Base-by-base conservation (phyloP, 2,329 filamentous ascomycete genomes). In the Cordyceps militaris region DNA sequence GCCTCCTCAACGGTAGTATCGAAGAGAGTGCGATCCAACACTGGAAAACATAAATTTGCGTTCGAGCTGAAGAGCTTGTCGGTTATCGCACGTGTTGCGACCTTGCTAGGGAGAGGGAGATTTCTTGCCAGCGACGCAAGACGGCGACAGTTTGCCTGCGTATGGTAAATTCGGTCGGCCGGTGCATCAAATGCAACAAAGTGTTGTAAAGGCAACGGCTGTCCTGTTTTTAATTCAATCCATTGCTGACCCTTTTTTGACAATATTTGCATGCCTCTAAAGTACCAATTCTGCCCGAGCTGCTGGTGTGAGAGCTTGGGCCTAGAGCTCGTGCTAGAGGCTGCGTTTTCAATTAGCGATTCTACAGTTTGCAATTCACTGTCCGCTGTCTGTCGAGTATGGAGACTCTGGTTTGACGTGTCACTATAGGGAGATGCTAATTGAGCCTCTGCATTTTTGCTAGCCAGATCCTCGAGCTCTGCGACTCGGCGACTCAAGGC, bases 191-290 rank as follows among this genome's bases (percentile, higher is more conserved):
- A 55, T 13, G 52, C 6, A 14, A 55, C 10, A 36, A 21, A 24
- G 1, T 34, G 49, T 13, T 59, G 38, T 3, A 60, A 24, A 23
- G 52, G 53, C 4, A 19, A 16, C 2, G 9, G 9, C 32, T 58
- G 47, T 14, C 59, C 59, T 10, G 56, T 56, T 4, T 57, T 54
- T 8, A 44, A 42, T 16, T 59, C 56, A 1, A 62, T 60, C 60
- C 60, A 62, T 19, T 59, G 13, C 21, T 48, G 34, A 2, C 60
- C 60, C 10, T 57, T 44, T 32, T 28, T 26, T 4, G 60, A 62
- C 21, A 62, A 23, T 13, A 62, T 57, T n/a, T 55, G 51, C 24
- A 62, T 50, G 23, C 60, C 60, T 30, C 60, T 57, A 36, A 57
- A 61, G 49, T 60, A 61, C 60, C 60, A 62, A 16, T 57, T 60